Percentiles rank a stretch among this genome's conserved stretches.
Evolutionary conservation across 2,329 filamentous ascomycete genomes (phyloP).

Genomic region (Diaporthe capsici): DNA sequence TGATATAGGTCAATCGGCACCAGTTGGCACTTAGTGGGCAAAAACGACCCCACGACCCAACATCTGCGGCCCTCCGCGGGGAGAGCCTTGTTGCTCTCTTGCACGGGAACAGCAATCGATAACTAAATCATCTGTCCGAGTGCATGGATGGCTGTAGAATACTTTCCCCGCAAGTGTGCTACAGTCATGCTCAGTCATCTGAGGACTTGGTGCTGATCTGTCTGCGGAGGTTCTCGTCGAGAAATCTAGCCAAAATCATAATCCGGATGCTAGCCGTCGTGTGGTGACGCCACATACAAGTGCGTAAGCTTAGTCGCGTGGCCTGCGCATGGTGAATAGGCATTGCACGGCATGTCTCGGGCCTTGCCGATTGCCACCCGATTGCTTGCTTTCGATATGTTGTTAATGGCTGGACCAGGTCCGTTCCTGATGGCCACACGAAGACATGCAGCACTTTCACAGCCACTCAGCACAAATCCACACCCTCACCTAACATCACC

Average conservation of each 20-base stretch:
- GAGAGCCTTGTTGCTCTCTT: neutral
- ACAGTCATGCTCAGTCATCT: neutral
- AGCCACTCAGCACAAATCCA: neutral
- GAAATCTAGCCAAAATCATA: neutral
- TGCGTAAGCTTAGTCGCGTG: neutral
- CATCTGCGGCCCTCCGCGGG: neutral
- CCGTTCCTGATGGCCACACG: neutral
- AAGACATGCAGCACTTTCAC: neutral
- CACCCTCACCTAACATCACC: neutral
- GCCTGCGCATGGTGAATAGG: neutral
- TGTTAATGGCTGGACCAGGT: too few relatives aligned
- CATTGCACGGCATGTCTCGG: neutral
- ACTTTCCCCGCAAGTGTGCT: neutral
- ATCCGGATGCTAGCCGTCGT: neutral
- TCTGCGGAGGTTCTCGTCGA: neutral
- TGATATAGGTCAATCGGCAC: conserved; percentile 11
- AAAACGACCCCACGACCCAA: neutral
- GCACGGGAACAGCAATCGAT: too few relatives aligned
- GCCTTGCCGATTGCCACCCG: neutral
- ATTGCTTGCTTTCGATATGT: too few relatives aligned
- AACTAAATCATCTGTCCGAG: neutral
- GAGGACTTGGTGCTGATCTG: neutral
- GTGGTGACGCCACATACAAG: neutral
- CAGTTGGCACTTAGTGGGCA: neutral
- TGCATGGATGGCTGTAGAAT: neutral